Evolutionary conservation across 768 basidiomycete species (phyloP).

Genomic region (Mycena polygramma): DNA sequence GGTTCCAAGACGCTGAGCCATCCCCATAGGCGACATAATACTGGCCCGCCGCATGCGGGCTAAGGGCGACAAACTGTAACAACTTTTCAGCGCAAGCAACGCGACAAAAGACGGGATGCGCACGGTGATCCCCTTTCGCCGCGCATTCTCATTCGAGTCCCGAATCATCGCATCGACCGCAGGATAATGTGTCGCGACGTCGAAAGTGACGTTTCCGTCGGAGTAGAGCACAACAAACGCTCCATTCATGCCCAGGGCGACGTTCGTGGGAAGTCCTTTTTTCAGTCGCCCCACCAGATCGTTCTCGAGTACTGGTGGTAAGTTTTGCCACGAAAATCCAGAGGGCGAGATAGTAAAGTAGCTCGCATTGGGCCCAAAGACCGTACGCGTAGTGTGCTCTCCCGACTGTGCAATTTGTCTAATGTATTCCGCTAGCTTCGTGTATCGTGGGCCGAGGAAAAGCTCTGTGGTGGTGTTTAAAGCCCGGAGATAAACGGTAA

Average conservation of each 20-base stretch:
- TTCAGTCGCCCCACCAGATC: conserved; percentile 27
- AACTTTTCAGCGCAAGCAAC: neutral
- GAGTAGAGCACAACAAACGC: conserved; percentile 33
- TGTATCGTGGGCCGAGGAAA: conserved; percentile 34
- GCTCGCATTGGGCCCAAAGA: conserved; percentile 34
- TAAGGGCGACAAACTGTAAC: conserved; percentile 32
- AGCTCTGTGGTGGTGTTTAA: conserved; percentile 17
- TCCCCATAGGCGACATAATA: conserved; percentile 38
- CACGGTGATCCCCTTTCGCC: conserved; percentile 35
- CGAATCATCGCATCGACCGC: conserved; percentile 33
- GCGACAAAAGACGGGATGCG: neutral
- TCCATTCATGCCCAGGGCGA: conserved; percentile 31
- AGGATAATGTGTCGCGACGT: conserved; percentile 31
- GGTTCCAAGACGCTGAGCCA: conserved; percentile 31
- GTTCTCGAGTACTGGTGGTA: conserved; percentile 26
- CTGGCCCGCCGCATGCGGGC: conserved; percentile 32
- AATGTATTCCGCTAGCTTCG: conserved; percentile 36
- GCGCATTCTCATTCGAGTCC: conserved; percentile 26
- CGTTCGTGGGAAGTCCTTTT: conserved; percentile 28
- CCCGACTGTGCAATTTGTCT: conserved; percentile 27
- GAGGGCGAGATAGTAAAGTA: conserved; percentile 26
- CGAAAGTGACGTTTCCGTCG: conserved; percentile 34
- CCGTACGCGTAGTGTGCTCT: conserved; percentile 33
- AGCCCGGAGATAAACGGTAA: neutral
- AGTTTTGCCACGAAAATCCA: conserved; percentile 34